These are phyloP conservation scores for Dichotomocladium elegans DNA, from an alignment of 371 early-diverging fungal species.

Conservation along the genomic window DNA sequence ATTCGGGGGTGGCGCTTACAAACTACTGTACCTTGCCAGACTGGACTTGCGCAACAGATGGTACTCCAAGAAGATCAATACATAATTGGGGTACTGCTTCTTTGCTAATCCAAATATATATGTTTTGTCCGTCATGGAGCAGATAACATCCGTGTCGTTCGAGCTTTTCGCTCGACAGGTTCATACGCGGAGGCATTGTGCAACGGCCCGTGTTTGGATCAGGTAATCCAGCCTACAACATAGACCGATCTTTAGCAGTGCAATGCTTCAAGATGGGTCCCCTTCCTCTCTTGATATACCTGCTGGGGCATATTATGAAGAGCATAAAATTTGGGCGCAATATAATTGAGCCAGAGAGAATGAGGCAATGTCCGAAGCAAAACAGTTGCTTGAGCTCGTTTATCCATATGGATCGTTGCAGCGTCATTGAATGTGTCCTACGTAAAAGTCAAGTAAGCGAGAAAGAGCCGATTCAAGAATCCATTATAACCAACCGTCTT, in stretches of 20 bases:
- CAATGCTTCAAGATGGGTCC: background rate
- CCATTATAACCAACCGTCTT: slow-evolving; percentile 43
- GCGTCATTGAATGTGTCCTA: slow-evolving; percentile 43
- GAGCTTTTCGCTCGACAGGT: slow-evolving; percentile 71
- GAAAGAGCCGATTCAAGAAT: background rate
- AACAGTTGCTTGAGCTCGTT: slow-evolving; percentile 53
- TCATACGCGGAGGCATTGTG: slow-evolving; percentile 56
- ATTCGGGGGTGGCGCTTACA: background rate
- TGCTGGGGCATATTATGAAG: slow-evolving; percentile 64
- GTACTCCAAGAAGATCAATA: slow-evolving; percentile 50
- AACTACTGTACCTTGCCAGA: slow-evolving; percentile 27
- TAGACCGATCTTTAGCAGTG: slow-evolving; percentile 12
- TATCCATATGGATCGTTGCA: slow-evolving; percentile 41
- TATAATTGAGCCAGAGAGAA: slow-evolving; percentile 41
- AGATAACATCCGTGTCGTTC: slow-evolving; percentile 73
- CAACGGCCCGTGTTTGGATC: slow-evolving; percentile 32
- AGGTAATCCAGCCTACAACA: slow-evolving; percentile 30
- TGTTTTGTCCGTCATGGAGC: slow-evolving; percentile 61
- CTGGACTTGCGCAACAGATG: slow-evolving; percentile 24
- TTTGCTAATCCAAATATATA: slow-evolving; percentile 77
- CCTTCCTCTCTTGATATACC: too few species aligned
- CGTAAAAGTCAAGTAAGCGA: background rate
- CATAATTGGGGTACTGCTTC: slow-evolving; percentile 59
- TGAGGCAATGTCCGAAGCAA: slow-evolving; percentile 61
- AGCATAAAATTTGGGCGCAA: slow-evolving; percentile 64